Percentiles rank a stretch among this genome's conserved stretches.
Evolutionary conservation across 441 rosid genomes (phyloP).

Genomic region (Francoa sonchifolia): DNA sequence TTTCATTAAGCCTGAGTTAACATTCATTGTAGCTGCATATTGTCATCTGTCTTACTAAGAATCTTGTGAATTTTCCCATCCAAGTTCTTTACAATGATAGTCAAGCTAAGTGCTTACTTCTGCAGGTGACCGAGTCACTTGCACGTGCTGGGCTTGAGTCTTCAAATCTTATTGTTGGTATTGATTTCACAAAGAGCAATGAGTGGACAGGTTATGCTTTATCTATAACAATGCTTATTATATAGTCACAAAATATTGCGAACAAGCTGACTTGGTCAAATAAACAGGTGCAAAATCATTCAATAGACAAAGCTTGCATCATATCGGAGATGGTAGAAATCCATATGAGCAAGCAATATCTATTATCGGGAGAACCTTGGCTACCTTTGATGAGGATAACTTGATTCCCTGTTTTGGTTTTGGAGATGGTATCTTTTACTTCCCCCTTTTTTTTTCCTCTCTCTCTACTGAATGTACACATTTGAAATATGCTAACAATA

Average conservation of each 20-base stretch:
- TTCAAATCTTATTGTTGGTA: slow-evolving; percentile 66
- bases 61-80: not conserved
- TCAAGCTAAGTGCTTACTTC: slow-evolving; percentile 2
- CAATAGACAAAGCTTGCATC: slow-evolving; percentile 53
- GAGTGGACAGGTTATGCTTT: slow-evolving; percentile 59
- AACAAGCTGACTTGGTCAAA: slow-evolving; percentile 10
- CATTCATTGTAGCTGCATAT: too few relatives aligned
- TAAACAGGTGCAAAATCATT: slow-evolving; percentile 43
- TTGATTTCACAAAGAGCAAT: slow-evolving; percentile 75
- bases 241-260: slow-evolving; percentile 3
- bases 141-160: slow-evolving; percentile 61
- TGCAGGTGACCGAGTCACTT: slow-evolving; percentile 61
- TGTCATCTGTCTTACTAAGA: too few relatives aligned
- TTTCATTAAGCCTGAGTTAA: too few relatives aligned
- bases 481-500: slow-evolving; percentile 6
- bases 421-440: slow-evolving; percentile 46
- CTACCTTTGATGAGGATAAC: slow-evolving; percentile 65
- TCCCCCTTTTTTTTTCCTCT: not conserved
- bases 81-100: not conserved
- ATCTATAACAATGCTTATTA: slow-evolving; percentile 9
- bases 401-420: slow-evolving; percentile 68
- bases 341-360: slow-evolving; percentile 72
- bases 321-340: slow-evolving; percentile 36
- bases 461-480: too few relatives aligned
- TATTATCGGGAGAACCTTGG: slow-evolving; percentile 60